Conservation (phyloP, 2,329 filamentous ascomycete species). For the Arthrobotrys conoides region DNA sequence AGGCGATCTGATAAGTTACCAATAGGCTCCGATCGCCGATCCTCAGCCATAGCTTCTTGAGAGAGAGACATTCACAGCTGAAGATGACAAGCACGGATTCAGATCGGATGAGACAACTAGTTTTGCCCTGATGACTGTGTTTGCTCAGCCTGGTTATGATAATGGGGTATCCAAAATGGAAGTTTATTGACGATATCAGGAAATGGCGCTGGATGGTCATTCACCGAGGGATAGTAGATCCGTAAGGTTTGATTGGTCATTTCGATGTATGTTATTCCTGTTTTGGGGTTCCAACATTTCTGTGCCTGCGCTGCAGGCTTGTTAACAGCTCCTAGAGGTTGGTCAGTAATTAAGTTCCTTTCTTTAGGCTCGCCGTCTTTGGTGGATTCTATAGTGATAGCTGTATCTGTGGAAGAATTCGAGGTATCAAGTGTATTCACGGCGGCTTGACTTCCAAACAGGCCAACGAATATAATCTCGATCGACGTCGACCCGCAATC, state of each 20-base stretch:
- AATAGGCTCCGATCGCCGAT: background rate
- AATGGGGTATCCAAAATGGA: background rate
- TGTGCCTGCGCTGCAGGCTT: background rate
- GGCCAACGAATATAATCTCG: too few species aligned
- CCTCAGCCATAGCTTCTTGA: background rate
- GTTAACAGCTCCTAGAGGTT: too few species aligned
- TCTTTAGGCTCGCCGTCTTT: background rate
- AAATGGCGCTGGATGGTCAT: background rate
- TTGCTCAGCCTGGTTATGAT: background rate
- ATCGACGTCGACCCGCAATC: too few species aligned
- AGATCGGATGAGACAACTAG: conserved; percentile 23
- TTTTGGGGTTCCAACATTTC: conserved; percentile 15
- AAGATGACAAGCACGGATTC: background rate
- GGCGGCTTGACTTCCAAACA: too few species aligned
- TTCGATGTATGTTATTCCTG: background rate
- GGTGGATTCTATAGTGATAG: too few species aligned
- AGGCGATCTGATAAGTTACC: background rate
- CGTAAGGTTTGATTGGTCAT: background rate
- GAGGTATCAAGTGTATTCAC: too few species aligned
- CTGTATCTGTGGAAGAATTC: too few species aligned
- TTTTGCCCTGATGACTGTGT: background rate
- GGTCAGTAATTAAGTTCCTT: background rate
- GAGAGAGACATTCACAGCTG: background rate
- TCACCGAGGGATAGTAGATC: background rate
- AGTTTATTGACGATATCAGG: conserved; percentile 8